Conservation (phyloP, 306 rosid genomes). For the Cucurbita maxima region DNA sequence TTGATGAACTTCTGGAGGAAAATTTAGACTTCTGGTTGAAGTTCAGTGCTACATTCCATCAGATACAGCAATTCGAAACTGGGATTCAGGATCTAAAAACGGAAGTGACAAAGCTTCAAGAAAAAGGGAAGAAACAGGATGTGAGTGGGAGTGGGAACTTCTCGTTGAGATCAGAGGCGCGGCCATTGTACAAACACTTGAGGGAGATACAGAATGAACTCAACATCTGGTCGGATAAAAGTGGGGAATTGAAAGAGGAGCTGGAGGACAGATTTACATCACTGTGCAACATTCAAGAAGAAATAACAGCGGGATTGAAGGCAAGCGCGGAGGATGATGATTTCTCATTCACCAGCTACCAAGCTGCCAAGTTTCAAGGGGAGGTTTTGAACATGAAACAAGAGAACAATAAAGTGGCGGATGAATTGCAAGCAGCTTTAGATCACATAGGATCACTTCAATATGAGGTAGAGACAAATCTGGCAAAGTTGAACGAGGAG, state of each 20-base stretch:
- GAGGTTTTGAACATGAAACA: conserved; percentile 95
- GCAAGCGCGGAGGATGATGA: conserved; percentile 77
- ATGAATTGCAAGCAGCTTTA: conserved; percentile 67
- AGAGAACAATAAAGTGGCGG: conserved; percentile 78
- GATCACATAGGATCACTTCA: conserved; percentile 48
- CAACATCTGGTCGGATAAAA: conserved; percentile 50
- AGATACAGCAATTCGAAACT: conserved; percentile 59
- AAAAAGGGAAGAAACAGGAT: conserved; percentile 29
- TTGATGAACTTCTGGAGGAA: conserved; percentile 81
- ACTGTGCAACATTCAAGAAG: conserved; percentile 66
- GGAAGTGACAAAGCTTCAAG: conserved; percentile 42
- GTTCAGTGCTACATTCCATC: conserved; percentile 56
- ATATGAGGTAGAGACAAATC: conserved; percentile 41
- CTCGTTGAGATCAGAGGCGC: conserved; percentile 50
- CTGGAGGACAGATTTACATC: conserved; percentile 54
- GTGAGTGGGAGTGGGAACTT: conserved; percentile 15
- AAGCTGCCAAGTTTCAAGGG: conserved; percentile 97
- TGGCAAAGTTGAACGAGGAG: conserved; percentile 51
- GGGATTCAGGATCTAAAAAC: conserved; percentile 42
- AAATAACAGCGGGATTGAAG: conserved; percentile 67
- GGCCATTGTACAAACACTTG: conserved; percentile 74
- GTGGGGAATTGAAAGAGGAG: conserved; percentile 46
- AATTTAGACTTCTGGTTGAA: conserved; percentile 80
- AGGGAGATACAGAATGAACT: conserved; percentile 62
- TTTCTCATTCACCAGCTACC: conserved; percentile 77